Percentiles rank a stretch among this genome's conserved stretches.
These are phyloP conservation scores for Pseudocercospora vitis DNA, from an alignment of 2,329 filamentous ascomycete genomes.

Conservation along the genomic window DNA sequence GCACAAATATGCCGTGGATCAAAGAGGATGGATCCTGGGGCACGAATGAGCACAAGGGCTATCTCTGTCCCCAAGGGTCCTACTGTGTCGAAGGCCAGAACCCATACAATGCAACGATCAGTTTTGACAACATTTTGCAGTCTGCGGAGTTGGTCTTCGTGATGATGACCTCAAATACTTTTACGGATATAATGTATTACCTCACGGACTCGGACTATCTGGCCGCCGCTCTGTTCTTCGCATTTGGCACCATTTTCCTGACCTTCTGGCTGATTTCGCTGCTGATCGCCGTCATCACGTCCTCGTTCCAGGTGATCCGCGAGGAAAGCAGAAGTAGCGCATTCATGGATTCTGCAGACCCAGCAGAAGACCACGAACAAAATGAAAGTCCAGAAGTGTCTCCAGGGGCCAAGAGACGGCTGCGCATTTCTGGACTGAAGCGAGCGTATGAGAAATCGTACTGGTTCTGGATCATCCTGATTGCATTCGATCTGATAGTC, in stretches of 20 bases:
- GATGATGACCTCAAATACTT: slow-evolving; percentile 98
- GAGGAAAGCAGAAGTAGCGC: slow-evolving; percentile 94
- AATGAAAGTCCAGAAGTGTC: neutral
- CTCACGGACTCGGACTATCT: slow-evolving; percentile 91
- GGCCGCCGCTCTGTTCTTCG: slow-evolving; percentile 75
- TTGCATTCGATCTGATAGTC: slow-evolving; percentile 74
- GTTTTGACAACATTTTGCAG: slow-evolving; percentile 91
- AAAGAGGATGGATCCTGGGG: slow-evolving; percentile 54
- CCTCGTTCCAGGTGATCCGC: slow-evolving; percentile 95
- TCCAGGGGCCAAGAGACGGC: neutral
- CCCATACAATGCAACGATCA: slow-evolving; percentile 81
- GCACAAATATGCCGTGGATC: slow-evolving; percentile 66
- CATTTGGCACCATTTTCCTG: slow-evolving; percentile 77
- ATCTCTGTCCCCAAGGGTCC: slow-evolving; percentile 80
- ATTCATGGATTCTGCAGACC: slow-evolving; percentile 72
- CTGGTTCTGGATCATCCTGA: slow-evolving; percentile 76
- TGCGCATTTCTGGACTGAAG: slow-evolving; percentile 57
- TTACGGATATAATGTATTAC: slow-evolving; percentile 90
- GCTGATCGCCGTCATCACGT: slow-evolving; percentile 93
- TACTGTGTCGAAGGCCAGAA: slow-evolving; percentile 76
- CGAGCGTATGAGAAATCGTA: slow-evolving; percentile 70
- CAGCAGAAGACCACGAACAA: slow-evolving; percentile 29
- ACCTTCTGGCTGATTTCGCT: slow-evolving; percentile 96
- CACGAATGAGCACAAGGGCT: slow-evolving; percentile 69
- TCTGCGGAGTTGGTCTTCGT: slow-evolving; percentile 95